A percentile compares a stretch with the other conserved stretches of the same genome.
phyloP scores from a whole-genome alignment of 2,329 filamentous ascomycete genomes.

The Boeremia lycopersici region DNA sequence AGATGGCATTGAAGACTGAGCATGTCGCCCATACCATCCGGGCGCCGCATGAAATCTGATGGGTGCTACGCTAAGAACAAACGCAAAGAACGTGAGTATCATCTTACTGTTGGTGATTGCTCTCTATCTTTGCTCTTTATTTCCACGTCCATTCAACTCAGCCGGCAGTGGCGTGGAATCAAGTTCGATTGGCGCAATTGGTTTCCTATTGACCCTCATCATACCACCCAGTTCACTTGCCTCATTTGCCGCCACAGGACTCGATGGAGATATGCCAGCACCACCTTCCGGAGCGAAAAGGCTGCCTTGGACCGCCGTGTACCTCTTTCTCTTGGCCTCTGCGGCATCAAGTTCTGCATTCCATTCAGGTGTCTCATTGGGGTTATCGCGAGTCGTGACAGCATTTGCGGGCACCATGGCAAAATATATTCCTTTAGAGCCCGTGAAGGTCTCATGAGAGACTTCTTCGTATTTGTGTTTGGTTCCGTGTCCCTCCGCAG shows the following conservation, averaged over 20 bases:
- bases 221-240: slow-evolving; percentile 23
- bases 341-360: slow-evolving; percentile 30
- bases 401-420: neutral
- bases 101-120: neutral
- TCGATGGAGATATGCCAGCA: neutral
- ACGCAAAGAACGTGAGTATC: neutral
- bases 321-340: slow-evolving; percentile 18
- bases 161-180: slow-evolving; percentile 17
- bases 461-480: slow-evolving; percentile 8
- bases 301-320: slow-evolving; percentile 13
- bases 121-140: neutral
- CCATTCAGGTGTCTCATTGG: slow-evolving; percentile 29
- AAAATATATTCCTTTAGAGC: neutral
- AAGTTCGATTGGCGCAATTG: slow-evolving; percentile 26
- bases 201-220: slow-evolving; percentile 23
- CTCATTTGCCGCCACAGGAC: neutral
- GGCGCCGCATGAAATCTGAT: too few species aligned
- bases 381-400: neutral
- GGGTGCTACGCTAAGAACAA: too few species aligned
- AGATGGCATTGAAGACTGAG: too few species aligned
- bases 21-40: too few species aligned
- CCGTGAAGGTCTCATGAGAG: neutral
- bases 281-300: neutral
- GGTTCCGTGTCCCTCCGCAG: slow-evolving; percentile 8
- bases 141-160: slow-evolving; percentile 14